Base-by-base conservation (phyloP, 1,139 yeast genomes). In the Suhomyces bribrorum region DNA sequence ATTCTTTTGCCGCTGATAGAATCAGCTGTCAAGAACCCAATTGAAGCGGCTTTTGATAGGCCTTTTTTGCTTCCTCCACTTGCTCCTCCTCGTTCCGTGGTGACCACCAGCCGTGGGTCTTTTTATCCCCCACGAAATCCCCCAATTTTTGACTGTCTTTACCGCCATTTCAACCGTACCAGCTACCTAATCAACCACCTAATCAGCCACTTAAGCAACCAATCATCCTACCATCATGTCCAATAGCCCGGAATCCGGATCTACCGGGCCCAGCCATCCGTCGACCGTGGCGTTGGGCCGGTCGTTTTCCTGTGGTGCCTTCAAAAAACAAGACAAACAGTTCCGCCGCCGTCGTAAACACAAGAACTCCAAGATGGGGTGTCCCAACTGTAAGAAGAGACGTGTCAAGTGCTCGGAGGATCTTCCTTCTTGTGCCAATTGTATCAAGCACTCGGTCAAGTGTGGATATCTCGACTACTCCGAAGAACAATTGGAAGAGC, bases 341-440 rank as follows among this genome's bases (percentile, higher is more conserved):
- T 34, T 40, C 26, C 40, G 44, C 27, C 47, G 45, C 14, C 38
- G 54, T 23, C 32, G 52, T 17, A 47, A 46, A 28, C 54, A 50
- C 36, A 48, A 47, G 38, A 50, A 50, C 41, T 47, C 52, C 18
- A 50, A 50, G 34, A 35, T 47, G 7, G 77, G 77, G 1, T 71
- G 77, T 45, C 69, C 73, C 23, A 70, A 66, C 37, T 71, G 77
- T 54, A 71, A 71, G 49, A 62, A 62, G 34, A 57, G 77, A 43
- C 44, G 75, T 36, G 74, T 71, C 39, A 70, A 70, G 47, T 71
- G 77, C 46, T 53, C 64, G 5, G 76, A 71, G 42, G 69, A 69
- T 40, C 53, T 69, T 26, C 77, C 77, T 1, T 57, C 61, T 26
- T 71, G 77, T 44, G 34, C 52, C 34, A 70, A 70, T 47, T 71